A percentile compares a stretch with the other conserved stretches of the same genome.
Conservation (phyloP, 306 rosid genomes). For the Prosopis cineraria region DNA sequence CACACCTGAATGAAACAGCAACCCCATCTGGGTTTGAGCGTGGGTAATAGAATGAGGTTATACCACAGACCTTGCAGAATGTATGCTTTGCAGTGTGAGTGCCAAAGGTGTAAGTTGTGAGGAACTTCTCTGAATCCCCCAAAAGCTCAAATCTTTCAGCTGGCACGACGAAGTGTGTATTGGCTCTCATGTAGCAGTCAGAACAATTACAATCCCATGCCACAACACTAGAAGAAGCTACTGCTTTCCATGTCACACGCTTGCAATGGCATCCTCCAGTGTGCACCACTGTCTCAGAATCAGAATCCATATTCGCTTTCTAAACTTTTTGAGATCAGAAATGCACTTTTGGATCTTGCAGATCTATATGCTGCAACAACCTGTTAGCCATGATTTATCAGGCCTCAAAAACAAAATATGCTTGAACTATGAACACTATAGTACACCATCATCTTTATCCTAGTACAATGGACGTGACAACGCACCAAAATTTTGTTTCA, state of each 20-base stretch:
- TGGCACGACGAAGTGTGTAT: slow-evolving; percentile 67
- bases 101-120: slow-evolving; percentile 80
- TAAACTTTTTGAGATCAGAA: background rate
- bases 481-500: too few relatives aligned
- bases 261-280: slow-evolving; percentile 88
- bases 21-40: slow-evolving; percentile 95
- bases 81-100: slow-evolving; percentile 83
- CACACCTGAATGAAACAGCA: slow-evolving; percentile 67
- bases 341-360: background rate
- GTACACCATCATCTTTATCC: background rate
- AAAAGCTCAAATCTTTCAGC: slow-evolving; percentile 58
- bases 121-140: slow-evolving; percentile 61
- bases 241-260: slow-evolving; percentile 74
- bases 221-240: slow-evolving; percentile 61
- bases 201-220: slow-evolving; percentile 89
- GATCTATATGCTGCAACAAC: background rate
- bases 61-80: slow-evolving; percentile 83
- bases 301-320: slow-evolving; percentile 58
- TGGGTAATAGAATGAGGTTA: slow-evolving; percentile 80
- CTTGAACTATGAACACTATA: background rate
- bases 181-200: slow-evolving; percentile 73
- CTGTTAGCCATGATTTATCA: background rate
- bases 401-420: background rate
- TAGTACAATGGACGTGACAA: background rate
- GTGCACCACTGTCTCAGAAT: slow-evolving; percentile 60